phyloP scores from a whole-genome alignment of 2,329 filamentous ascomycete genomes.

The Elsinoe ampelina region DNA sequence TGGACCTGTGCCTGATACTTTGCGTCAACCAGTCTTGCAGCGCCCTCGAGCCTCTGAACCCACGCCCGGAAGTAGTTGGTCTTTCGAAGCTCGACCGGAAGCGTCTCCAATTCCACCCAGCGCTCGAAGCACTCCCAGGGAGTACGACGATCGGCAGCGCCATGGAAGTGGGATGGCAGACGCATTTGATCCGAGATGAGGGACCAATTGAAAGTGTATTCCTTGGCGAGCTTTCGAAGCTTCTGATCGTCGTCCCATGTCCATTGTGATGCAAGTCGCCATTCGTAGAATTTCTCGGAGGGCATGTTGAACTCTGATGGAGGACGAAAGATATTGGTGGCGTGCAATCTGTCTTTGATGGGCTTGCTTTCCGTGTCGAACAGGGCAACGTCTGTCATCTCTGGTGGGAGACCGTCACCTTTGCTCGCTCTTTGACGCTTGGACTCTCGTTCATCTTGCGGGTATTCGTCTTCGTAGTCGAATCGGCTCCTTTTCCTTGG shows the following conservation, averaged over 20 bases:
- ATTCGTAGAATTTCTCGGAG: slow-evolving; percentile 80
- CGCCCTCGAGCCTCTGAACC: slow-evolving; percentile 53
- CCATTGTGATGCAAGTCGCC: slow-evolving; percentile 81
- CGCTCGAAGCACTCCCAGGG: slow-evolving; percentile 99
- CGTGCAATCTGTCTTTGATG: slow-evolving; percentile 81
- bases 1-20: slow-evolving; percentile 50
- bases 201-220: slow-evolving; percentile 97
- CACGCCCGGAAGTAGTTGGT: slow-evolving; percentile 86
- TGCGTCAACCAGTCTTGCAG: slow-evolving; percentile 49
- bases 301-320: slow-evolving; percentile 91
- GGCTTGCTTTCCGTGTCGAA: slow-evolving; percentile 85
- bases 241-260: slow-evolving; percentile 84
- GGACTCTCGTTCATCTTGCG: slow-evolving; percentile 29
- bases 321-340: slow-evolving; percentile 84
- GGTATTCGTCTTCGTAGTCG: slow-evolving; percentile 65
- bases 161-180: slow-evolving; percentile 66
- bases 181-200: slow-evolving; percentile 76
- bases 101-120: slow-evolving; percentile 84
- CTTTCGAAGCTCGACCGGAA: slow-evolving; percentile 88
- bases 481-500: slow-evolving; percentile 74
- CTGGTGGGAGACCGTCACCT: slow-evolving; percentile 49
- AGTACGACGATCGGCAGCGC: slow-evolving; percentile 78
- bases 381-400: slow-evolving; percentile 69
- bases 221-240: slow-evolving; percentile 70
- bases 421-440: slow-evolving; percentile 21